Evolutionary conservation across 495 filamentous ascomycete genomes (phyloP).

Genomic region (Articulospora tetracladia): DNA sequence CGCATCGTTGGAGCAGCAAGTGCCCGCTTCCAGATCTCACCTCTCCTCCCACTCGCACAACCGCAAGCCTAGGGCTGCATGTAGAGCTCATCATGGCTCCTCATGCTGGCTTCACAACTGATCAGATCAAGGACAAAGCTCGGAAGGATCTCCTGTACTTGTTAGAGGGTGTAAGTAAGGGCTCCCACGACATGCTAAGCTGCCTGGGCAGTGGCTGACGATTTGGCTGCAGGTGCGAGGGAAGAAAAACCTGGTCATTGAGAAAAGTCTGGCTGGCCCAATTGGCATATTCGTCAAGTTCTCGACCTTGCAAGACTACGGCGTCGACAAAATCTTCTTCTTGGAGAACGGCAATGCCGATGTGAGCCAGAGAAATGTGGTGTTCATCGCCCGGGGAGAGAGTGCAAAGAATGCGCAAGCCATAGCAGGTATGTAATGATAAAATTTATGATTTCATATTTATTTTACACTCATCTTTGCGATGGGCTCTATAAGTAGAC

Average conservation of each 20-base stretch:
- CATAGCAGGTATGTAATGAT: constrained; percentile 75
- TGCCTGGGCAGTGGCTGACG: constrained; percentile 5
- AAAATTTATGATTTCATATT: neutral
- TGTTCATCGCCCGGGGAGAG: constrained; percentile 88
- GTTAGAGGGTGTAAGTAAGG: constrained; percentile 84
- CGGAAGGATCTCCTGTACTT: constrained; percentile 82
- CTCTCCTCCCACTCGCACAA: constrained; percentile 1
- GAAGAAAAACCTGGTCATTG: constrained; percentile 97
- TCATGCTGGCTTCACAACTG: constrained; percentile 70
- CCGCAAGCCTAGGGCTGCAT: constrained; percentile 14
- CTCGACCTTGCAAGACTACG: constrained; percentile 78
- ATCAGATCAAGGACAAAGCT: constrained; percentile 76
- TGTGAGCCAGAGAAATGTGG: constrained; percentile 87
- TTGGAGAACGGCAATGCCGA: constrained; percentile 92
- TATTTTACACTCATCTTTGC: neutral
- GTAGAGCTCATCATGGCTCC: constrained; percentile 56
- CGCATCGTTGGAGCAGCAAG: neutral
- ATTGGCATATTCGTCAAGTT: constrained; percentile 92
- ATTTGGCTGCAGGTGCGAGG: constrained; percentile 69
- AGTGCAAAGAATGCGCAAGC: constrained; percentile 73
- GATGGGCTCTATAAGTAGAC: constrained; percentile 58
- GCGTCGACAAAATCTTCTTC: constrained; percentile 93
- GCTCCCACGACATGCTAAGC: constrained; percentile 19
- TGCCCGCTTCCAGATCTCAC: neutral
- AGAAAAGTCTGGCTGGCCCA: constrained; percentile 83